Base-by-base conservation (phyloP, 345 rosid genomes). In the Capsella bursapastoris region DNA sequence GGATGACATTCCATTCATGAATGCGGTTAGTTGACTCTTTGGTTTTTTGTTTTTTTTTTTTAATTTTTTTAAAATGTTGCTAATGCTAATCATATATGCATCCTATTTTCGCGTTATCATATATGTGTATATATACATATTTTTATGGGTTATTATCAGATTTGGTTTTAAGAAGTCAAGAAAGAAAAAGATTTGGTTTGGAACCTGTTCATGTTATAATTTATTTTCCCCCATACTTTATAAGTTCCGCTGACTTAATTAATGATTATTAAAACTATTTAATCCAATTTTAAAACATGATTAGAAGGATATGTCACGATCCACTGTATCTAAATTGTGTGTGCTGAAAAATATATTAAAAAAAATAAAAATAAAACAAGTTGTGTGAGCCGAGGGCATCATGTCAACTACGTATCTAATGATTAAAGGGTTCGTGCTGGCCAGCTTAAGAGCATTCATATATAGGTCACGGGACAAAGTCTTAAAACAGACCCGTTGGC, bases 11-110 rank as follows among this genome's bases (percentile, higher is more conserved):
- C 72, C 66, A 57, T 74, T 74, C 72, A 65, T 74, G 78, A 65
- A 65, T 66, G 66, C 66, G 3, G 40, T 47, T 65, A 65, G 78
- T 66, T 74, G 78, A 74, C 78, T 74, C 34, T 64, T 3, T 10
- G 1, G 2, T 22, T 22, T 22, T 22, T 18, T 18, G 18, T 18
- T 18, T 22, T 22, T 22, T 1, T 22, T 22, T 22, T 22, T 22
- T 22, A 22, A 2, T 27, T 56, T 34, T 14, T 65, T n/a, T 6
- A 3, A 32, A 5, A 60, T 44, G 58, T 35, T 55, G 64, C 56
- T 15, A 41, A 59, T 7, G 49, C 34, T 66, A 50, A 37, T 38
- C n/a, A 61, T 74, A 61, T 74, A 22, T 57, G 66, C 28, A 28
- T 48, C 72, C 66, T 65, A 57, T 48, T 73, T 56, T 56, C 29